Base-by-base conservation (phyloP, 805 yeast genomes). In the Starmera quercuum region DNA sequence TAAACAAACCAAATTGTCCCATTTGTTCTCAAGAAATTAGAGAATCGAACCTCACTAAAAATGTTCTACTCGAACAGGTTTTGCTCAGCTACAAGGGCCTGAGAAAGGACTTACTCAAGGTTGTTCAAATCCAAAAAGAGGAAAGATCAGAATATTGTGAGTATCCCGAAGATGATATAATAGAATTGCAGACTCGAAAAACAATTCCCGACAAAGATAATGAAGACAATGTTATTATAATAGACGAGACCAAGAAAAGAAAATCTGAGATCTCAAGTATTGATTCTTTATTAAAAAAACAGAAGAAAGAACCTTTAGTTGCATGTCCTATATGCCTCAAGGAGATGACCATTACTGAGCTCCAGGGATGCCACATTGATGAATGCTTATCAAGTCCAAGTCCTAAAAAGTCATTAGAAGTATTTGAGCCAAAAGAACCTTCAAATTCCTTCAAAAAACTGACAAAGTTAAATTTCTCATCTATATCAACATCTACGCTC, bases 21-120 rank as follows among this genome's bases (percentile, higher is more conserved):
- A 58, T 83, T 32, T 88, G 97, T 54, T 68, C 79, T 17, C 65
- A 71, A 18, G 83, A 78, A 44, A 71, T 79, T 20, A 72, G 76
- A 49, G 88, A 83, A 40, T 75, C 88, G 31, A 71, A 73, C 42
- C 56, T 88, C 30, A 68, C 78, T 38, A 72, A 83, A 43, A 83
- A 80, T 29, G 67, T 75, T 25, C 58, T 79, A 6, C 56, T 86
- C n/a, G 95, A 82, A 48, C 94, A 84, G 41, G 60, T 83, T 1
- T 78, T 75, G 2, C 54, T 57, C 26, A 70, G 83, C 53, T 78
- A 70, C 54, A 53, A 49, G 12, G 49, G 54, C 10, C 37, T 70
- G n/a, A 55, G 82, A 41, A 47, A 55, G 3, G 56, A 55, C 6
- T 46, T 75, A 22, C 20, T 68, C 10, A 59, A 60, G 6, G 31